Base-by-base conservation (phyloP, 371 early-diverging fungal species). In the Apophysomyces trapeziformis region DNA sequence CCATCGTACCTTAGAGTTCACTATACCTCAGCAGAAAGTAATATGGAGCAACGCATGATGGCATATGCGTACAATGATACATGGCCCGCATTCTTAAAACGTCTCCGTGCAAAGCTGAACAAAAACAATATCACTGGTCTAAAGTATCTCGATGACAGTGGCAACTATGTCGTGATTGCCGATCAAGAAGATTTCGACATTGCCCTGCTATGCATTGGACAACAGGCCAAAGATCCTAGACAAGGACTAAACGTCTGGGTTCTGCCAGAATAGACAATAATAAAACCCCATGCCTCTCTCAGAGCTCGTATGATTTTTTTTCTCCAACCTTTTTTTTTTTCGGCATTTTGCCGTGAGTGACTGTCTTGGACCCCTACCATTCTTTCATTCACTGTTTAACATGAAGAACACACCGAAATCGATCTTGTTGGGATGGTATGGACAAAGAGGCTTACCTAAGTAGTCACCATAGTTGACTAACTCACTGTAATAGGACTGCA, bases 331-430 rank as follows among this genome's bases (percentile, higher is more conserved):
- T 43, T 45, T 60, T 41, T 60, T 43, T 60, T 39, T 9, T n/a
- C 1, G 38, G 14, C 12, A 58, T 38, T 59, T 38, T 14, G 16
- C 13, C 60, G 45, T 45, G 46, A 46, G 43, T 45, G 32, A 61
- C 60, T 60, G 60, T 7, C 54, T 21, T 50, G 21, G 54, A 50
- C 54, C 54, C 54, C 54, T 50, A 50, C 54, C 7, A 9, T 50
- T 50, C 54, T 5, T 50, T 21, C 11, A n/a, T 43, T 8, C 21
- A 41, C 44, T 45, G 58, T 11, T n/a, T 26, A 47, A 39, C 37
- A 65, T 65, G 65, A 66, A 64, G 39, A 72, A 72, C 44, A 60
- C 72, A 63, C 72, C 72, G 12, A 72, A 61, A 63, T 36, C 58
- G 5, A 61, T 72, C 11, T 61, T 72, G 8, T 5, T 63, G 18